Conservation (phyloP, 371 early-diverging fungal species). For the Blastocladiella emersonii region DNA sequence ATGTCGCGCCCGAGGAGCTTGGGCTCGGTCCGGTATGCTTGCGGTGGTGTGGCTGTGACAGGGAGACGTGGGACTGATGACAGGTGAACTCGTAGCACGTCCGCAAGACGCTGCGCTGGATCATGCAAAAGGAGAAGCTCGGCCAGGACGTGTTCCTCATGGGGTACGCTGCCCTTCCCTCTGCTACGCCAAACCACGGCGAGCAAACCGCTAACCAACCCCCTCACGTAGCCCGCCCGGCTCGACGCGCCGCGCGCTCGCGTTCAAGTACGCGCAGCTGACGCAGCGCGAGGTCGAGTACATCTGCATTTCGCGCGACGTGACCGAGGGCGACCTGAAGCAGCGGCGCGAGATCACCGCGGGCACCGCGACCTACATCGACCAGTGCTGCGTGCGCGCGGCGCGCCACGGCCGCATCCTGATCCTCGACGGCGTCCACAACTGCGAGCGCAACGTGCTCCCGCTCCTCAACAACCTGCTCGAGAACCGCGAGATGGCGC, state of each 20-base stretch:
- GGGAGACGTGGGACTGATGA: background rate
- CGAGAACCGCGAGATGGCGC: slow-evolving; percentile 74
- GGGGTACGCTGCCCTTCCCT: slow-evolving; percentile 28
- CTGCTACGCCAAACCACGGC: no score
- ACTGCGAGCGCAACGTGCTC: slow-evolving; percentile 73
- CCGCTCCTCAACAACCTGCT: slow-evolving; percentile 74
- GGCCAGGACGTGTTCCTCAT: slow-evolving; percentile 74
- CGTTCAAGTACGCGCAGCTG: slow-evolving; percentile 60
- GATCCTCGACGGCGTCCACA: slow-evolving; percentile 38
- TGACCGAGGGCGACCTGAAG: slow-evolving; percentile 41
- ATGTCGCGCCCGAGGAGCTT: background rate
- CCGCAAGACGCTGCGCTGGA: slow-evolving; percentile 24
- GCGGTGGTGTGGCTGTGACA: background rate
- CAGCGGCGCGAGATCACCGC: slow-evolving; percentile 67
- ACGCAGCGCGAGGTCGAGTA: slow-evolving; percentile 22
- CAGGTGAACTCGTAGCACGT: background rate
- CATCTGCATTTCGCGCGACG: background rate
- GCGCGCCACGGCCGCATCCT: slow-evolving; percentile 52
- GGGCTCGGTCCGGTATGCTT: background rate
- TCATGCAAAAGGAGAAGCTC: slow-evolving; percentile 35
- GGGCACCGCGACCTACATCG: slow-evolving; percentile 30
- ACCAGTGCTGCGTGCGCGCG: slow-evolving; percentile 66
- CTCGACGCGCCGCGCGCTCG: slow-evolving; percentile 47
- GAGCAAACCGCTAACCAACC: no score
- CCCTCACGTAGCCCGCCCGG: slow-evolving; percentile 41